These are phyloP conservation scores for Pisolithus tinctorius DNA, from an alignment of 768 basidiomycete species.

Conservation along the genomic window DNA sequence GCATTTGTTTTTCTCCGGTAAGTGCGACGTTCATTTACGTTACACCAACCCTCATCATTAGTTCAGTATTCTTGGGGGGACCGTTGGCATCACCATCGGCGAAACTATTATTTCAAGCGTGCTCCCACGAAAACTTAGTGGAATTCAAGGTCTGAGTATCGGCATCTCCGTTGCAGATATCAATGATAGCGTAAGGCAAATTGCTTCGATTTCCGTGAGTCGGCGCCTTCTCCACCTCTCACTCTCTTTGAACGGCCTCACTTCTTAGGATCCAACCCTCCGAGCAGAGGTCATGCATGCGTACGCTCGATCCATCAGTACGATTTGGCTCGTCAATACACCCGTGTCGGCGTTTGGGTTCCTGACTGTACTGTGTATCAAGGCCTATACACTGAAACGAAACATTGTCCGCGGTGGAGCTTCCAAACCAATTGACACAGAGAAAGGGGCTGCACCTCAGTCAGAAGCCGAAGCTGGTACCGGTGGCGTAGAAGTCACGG, in stretches of 20 bases:
- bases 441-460: conserved; percentile 15
- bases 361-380: conserved; percentile 28
- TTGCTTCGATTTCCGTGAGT: conserved; percentile 29
- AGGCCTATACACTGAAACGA: conserved; percentile 30
- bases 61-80: conserved; percentile 60
- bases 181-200: conserved; percentile 39
- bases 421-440: conserved; percentile 19
- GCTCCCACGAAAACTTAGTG: conserved; percentile 11
- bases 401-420: conserved; percentile 10
- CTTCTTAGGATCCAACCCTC: conserved; percentile 21
- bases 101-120: conserved; percentile 65
- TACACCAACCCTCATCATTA: not conserved
- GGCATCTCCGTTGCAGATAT: conserved; percentile 38
- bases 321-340: conserved; percentile 34
- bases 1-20: conserved; percentile 30
- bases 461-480: not conserved
- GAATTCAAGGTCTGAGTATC: conserved; percentile 20
- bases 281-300: conserved; percentile 30
- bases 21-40: not conserved
- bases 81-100: conserved; percentile 68
- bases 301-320: conserved; percentile 30
- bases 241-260: conserved; percentile 2
- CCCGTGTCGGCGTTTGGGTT: conserved; percentile 27
- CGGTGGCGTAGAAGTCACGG: not conserved
- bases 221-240: conserved; percentile 3